Evolutionary conservation across 176 grass and related monocot genomes (phyloP), one percentile per base, ranked within the genome.

Genomic region (Echinochloa phyllopogon): DNA sequence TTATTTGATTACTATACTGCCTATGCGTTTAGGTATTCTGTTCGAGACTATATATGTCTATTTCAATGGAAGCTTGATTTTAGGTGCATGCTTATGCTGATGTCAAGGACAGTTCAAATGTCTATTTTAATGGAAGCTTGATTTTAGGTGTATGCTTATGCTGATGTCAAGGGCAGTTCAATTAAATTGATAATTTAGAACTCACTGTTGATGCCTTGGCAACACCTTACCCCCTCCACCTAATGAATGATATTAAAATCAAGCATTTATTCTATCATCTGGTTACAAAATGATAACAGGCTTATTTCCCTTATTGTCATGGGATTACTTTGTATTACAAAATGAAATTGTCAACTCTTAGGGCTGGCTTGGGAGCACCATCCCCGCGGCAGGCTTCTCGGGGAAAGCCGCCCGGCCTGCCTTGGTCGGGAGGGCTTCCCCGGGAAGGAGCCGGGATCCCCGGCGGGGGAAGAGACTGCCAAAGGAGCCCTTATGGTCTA

Each of bases 201-300:
- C 9, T 11, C 11, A 12, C 9, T 38, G 25, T 18, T 52, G 72
- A 13, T 53, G 15, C 6, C 4, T 3, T 40, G 40, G 0, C 82
- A 85, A 7, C n/a, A n/a, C n/a, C n/a, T n/a, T n/a, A n/a, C n/a
- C 69, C 16, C 69, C 16, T 59, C n/a, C 53, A 76, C 52, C 69
- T 37, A 66, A 74, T 73, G 49, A 66, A 74, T 73, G 49, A 15
- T 57, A 40, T 20, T 18, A 38, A 71, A 50, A 48, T 8, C 39
- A 62, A 58, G 21, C 23, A 38, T 1, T 12, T 74, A 21, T 58
- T 14, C 9, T 29, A 11, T 13, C 60, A 18, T 50, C 48, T 84
- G 44, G 5, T 59, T 67, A 0, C 24, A 82, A 75, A 70, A 86
- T 42, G 16, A 23, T 44, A 8, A 18, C 15, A 45, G 40, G 0